Percentiles rank a stretch among this genome's conserved stretches.
Evolutionary conservation across 345 rosid species (phyloP).

Genomic region (Adansonia digitata): DNA sequence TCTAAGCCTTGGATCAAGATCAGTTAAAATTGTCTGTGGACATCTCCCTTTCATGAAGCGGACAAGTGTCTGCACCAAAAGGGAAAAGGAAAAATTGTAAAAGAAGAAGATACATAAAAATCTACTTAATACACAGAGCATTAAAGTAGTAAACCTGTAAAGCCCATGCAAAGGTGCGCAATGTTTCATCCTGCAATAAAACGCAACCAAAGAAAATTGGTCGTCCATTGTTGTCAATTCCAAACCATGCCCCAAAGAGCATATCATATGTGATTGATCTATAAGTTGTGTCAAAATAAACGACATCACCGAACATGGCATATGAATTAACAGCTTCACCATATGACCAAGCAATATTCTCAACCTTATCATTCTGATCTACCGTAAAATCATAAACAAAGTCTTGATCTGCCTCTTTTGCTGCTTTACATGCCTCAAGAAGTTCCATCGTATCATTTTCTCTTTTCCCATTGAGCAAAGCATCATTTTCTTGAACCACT

Average conservation of each 20-base stretch:
- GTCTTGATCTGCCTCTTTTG: constrained; percentile 35
- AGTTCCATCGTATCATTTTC: constrained; percentile 39
- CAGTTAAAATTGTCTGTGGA: constrained; percentile 40
- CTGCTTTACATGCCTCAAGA: constrained; percentile 31
- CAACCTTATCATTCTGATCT: constrained; percentile 35
- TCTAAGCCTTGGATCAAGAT: constrained; percentile 33
- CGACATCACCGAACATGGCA: constrained; percentile 32
- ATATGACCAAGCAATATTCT: constrained; percentile 43
- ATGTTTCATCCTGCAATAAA: constrained; percentile 36
- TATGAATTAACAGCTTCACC: constrained; percentile 31
- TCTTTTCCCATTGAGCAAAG: constrained; percentile 30
- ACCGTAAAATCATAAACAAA: constrained; percentile 37
- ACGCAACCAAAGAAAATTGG: constrained; percentile 36
- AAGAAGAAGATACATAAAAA: neutral
- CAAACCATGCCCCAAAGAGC: constrained; percentile 39
- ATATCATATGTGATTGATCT: constrained; percentile 34
- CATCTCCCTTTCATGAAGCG: constrained; percentile 40
- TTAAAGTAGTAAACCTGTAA: constrained; percentile 30
- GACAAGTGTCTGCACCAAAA: constrained; percentile 27
- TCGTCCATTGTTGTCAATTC: constrained; percentile 38
- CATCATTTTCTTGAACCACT: constrained; percentile 35
- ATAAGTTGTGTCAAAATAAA: constrained; percentile 36
- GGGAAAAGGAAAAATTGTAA: neutral
- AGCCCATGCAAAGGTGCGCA: constrained; percentile 37
- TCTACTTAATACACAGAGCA: neutral